Conservation (phyloP, 768 basidiomycete species). For the Nidularia pulvinata region DNA sequence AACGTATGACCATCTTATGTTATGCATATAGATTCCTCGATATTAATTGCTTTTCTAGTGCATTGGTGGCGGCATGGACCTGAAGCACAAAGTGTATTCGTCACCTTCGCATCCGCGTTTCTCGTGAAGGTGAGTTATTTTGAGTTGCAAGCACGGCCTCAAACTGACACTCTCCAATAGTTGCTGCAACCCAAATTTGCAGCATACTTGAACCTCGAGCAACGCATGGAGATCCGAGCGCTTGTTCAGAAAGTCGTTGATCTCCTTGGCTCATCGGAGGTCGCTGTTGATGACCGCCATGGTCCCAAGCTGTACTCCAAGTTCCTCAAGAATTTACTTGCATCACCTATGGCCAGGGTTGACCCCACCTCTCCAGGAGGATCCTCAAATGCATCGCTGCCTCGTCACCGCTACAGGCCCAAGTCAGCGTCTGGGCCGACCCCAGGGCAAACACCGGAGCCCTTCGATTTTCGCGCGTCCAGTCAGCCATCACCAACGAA, state of each 20-base stretch:
- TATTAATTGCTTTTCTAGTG: slow-evolving; percentile 6
- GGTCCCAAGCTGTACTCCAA: slow-evolving; percentile 80
- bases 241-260: slow-evolving; percentile 68
- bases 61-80: slow-evolving; percentile 72
- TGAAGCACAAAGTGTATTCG: slow-evolving; percentile 78
- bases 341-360: slow-evolving; percentile 47
- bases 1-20: slow-evolving; percentile 33
- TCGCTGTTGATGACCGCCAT: slow-evolving; percentile 81
- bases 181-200: slow-evolving; percentile 80
- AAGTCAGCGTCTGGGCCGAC: slow-evolving; percentile 8
- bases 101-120: slow-evolving; percentile 82
- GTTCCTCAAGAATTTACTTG: slow-evolving; percentile 74
- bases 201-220: slow-evolving; percentile 53
- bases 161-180: slow-evolving; percentile 25
- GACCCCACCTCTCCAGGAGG: slow-evolving; percentile 21
- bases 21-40: no score
- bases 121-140: slow-evolving; percentile 62
- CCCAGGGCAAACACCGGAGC: slow-evolving; percentile 13
- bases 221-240: slow-evolving; percentile 58
- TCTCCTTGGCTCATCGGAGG: slow-evolving; percentile 65
- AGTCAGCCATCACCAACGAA: slow-evolving; percentile 34
- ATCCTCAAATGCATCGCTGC: slow-evolving; percentile 8
- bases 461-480: slow-evolving; percentile 19
- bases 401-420: slow-evolving; percentile 8
- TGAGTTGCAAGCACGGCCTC: background rate